These are phyloP conservation scores for Blastocystis sp. DNA, from an alignment of 352 stramenopile species.

Conservation along the genomic window DNA sequence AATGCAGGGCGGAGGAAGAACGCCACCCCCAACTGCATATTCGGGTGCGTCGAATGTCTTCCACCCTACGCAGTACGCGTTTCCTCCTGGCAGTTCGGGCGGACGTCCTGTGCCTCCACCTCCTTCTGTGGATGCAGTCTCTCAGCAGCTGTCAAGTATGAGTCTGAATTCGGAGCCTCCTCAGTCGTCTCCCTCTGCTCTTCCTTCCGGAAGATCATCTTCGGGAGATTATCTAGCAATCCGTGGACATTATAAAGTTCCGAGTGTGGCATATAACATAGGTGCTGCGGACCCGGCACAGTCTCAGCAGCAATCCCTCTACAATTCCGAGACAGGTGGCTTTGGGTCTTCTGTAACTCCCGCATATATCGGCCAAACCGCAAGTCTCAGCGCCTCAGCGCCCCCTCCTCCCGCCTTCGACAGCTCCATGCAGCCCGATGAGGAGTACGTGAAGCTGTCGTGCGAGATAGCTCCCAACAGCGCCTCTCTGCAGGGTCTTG, in stretches of 20 bases:
- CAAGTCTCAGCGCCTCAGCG: background rate
- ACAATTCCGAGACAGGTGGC: background rate
- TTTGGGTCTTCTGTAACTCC: background rate
- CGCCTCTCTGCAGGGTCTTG: background rate
- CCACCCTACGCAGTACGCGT: background rate
- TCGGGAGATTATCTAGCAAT: slow-evolving; percentile 23
- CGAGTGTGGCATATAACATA: slow-evolving; percentile 18
- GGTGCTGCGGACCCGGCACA: background rate
- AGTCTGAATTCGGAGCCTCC: slow-evolving; percentile 38
- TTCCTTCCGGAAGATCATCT: background rate
- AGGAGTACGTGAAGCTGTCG: slow-evolving; percentile 35
- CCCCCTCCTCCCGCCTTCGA: background rate
- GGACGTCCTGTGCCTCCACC: slow-evolving; percentile 16
- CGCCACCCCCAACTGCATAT: background rate
- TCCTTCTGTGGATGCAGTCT: background rate
- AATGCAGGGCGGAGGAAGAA: background rate
- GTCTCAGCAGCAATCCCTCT: background rate
- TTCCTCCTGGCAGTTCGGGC: background rate
- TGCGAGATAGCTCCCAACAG: slow-evolving; percentile 44
- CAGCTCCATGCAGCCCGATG: slow-evolving; percentile 1
- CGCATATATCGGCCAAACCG: background rate
- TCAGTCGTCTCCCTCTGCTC: background rate
- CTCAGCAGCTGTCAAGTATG: slow-evolving; percentile 35
- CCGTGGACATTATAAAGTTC: slow-evolving; percentile 30
- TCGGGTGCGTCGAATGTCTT: background rate